Evolutionary conservation across 352 stramenopile genomes (phyloP).

Genomic region (Pythium periplocum): DNA sequence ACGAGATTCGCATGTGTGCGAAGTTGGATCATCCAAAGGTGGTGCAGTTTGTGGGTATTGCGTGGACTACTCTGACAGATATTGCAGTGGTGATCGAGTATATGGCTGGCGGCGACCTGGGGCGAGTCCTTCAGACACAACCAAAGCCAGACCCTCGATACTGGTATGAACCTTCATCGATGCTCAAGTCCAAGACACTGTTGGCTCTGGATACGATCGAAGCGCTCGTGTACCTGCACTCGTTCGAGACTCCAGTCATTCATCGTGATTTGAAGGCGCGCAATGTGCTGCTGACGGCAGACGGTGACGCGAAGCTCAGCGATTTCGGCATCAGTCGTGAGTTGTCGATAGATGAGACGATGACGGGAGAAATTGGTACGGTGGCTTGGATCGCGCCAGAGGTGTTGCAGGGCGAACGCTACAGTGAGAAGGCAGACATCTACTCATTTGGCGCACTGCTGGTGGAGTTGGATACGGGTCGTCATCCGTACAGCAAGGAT

Average conservation of each 20-base stretch:
- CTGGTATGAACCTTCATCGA: conserved; percentile 12
- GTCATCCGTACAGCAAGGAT: conserved; percentile 14
- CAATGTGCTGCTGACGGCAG: conserved; percentile 10
- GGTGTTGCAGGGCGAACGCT: conserved; percentile 25
- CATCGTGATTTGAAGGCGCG: conserved; percentile 9
- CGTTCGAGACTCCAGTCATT: conserved; percentile 6
- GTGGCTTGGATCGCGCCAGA: conserved; percentile 35
- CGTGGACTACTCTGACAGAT: conserved; percentile 25
- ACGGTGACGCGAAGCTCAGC: conserved; percentile 19
- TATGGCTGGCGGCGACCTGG: conserved; percentile 22
- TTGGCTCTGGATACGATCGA: conserved; percentile 12
- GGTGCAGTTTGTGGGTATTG: conserved; percentile 25
- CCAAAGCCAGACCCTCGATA: conserved; percentile 5
- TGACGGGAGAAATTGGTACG: conserved; percentile 29
- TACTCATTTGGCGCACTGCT: conserved; percentile 37
- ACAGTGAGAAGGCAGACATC: conserved; percentile 29
- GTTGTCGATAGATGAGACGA: conserved; percentile 18
- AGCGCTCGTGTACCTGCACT: conserved; percentile 17
- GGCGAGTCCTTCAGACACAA: too few species aligned
- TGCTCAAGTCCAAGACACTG: conserved; percentile 10
- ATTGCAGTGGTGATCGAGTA: conserved; percentile 29
- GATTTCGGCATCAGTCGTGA: conserved; percentile 30
- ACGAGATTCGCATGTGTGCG: conserved; percentile 25
- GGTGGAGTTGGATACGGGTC: conserved; percentile 25
- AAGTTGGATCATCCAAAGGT: conserved; percentile 27